phyloP scores from a whole-genome alignment of 495 filamentous ascomycete genomes.

The Staphylotrichum tortipilum region DNA sequence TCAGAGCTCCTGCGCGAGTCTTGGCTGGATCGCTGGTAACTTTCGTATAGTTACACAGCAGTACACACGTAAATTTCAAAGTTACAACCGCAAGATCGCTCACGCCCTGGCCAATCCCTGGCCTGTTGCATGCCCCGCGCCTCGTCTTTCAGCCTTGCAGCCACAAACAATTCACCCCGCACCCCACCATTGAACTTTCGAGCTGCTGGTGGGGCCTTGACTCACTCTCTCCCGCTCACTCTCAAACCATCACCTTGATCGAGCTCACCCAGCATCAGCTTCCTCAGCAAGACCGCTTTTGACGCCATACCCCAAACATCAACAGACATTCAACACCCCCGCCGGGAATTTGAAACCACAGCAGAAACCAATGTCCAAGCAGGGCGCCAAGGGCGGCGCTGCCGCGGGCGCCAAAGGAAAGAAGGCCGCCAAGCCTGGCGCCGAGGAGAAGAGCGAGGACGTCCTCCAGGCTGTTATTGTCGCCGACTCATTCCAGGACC shows the following conservation, averaged over 20 bases:
- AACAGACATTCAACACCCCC: no score
- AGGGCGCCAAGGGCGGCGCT: constrained; percentile 34
- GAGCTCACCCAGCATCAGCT: no score
- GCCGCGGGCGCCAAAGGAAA: constrained; percentile 44
- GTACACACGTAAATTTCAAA: no score
- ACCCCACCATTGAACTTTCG: constrained; percentile 13
- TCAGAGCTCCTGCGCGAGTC: no score
- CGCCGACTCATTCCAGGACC: constrained; percentile 86
- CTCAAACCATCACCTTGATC: no score
- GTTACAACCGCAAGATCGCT: no score
- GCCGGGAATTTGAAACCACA: no score
- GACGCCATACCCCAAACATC: neutral
- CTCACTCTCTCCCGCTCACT: constrained; percentile 12
- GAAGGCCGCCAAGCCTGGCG: constrained; percentile 43
- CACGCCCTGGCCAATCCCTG: no score
- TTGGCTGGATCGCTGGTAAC: no score
- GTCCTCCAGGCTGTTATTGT: constrained; percentile 85
- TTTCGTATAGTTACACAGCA: no score
- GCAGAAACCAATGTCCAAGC: constrained; percentile 36
- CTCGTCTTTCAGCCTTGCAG: constrained; percentile 11
- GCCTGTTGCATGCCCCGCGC: no score
- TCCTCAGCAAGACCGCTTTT: no score
- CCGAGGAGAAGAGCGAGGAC: constrained; percentile 69
- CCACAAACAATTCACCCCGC: constrained; percentile 9
- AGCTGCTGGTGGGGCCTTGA: constrained; percentile 10